phyloP scores from a whole-genome alignment of 2,329 filamentous ascomycete genomes.

The Aschersonia sp. region DNA sequence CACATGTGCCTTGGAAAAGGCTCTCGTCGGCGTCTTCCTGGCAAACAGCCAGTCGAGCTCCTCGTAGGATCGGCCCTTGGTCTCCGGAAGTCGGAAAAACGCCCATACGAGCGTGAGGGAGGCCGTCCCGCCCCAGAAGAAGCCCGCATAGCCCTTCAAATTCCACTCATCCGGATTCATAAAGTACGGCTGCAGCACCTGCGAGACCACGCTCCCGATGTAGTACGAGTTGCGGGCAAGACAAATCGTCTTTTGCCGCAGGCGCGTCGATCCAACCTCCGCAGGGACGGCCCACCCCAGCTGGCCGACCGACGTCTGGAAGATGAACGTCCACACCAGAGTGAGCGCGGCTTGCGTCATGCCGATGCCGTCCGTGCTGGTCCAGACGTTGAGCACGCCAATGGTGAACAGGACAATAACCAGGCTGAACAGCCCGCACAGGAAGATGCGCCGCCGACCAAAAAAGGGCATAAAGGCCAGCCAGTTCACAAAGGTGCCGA shows the following conservation, averaged over 20 bases:
- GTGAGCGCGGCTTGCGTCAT: constrained; percentile 21
- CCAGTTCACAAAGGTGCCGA: constrained; percentile 31
- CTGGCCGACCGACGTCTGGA: constrained; percentile 23
- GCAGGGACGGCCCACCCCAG: constrained; percentile 19
- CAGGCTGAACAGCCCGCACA: constrained; percentile 29
- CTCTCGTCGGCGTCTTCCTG: neutral
- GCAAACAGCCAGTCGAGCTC: constrained; percentile 38
- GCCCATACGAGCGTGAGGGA: constrained; percentile 17
- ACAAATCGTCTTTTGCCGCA: constrained; percentile 18
- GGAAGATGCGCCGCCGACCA: constrained; percentile 28
- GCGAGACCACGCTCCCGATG: constrained; percentile 9
- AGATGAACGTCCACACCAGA: constrained; percentile 18
- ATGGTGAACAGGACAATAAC: constrained; percentile 22
- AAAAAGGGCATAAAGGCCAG: constrained; percentile 22
- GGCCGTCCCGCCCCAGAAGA: constrained; percentile 13
- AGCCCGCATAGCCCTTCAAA: constrained; percentile 25
- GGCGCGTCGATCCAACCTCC: constrained; percentile 15
- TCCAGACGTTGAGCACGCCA: constrained; percentile 22
- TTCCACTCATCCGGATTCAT: constrained; percentile 24
- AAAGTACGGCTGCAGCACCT: constrained; percentile 7
- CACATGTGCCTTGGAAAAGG: neutral
- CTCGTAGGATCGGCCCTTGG: constrained; percentile 33
- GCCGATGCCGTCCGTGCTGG: constrained; percentile 9
- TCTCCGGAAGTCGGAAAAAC: constrained; percentile 35
- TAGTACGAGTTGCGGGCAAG: constrained; percentile 14